phyloP scores from a whole-genome alignment of 1,284 basidiomycete genomes.

The Fomitopsis palustris region DNA sequence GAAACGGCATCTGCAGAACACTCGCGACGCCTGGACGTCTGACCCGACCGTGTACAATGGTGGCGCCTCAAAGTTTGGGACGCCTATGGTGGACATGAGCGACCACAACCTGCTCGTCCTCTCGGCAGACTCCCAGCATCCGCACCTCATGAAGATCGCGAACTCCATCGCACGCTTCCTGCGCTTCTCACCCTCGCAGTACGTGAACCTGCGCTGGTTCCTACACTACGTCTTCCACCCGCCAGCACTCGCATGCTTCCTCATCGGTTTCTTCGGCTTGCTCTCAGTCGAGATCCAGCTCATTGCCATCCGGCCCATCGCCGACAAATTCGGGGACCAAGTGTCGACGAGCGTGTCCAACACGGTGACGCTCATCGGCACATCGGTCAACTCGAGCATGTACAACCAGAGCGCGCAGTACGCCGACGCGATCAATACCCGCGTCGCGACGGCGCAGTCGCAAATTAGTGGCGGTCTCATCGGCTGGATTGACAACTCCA shows the following conservation, averaged over 20 bases:
- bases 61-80: conserved; percentile 24
- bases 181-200: conserved; percentile 53
- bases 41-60: conserved; percentile 59
- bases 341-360: conserved; percentile 58
- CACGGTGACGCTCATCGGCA: conserved; percentile 71
- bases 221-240: conserved; percentile 88
- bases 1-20: conserved; percentile 59
- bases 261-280: conserved; percentile 89
- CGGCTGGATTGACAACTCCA: conserved; percentile 93
- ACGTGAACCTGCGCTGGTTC: conserved; percentile 75
- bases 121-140: conserved; percentile 62
- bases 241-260: conserved; percentile 84
- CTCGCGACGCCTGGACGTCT: conserved; percentile 69
- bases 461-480: conserved; percentile 86
- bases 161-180: conserved; percentile 49
- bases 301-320: conserved; percentile 67
- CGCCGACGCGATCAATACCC: conserved; percentile 71
- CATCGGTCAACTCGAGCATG: conserved; percentile 78
- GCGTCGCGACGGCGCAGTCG: conserved; percentile 65
- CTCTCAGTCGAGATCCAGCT: conserved; percentile 87
- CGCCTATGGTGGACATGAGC: conserved; percentile 56
- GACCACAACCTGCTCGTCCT: conserved; percentile 78
- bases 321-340: conserved; percentile 56
- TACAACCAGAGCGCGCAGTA: conserved; percentile 76
- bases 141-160: conserved; percentile 63